Percentiles rank a stretch among this genome's conserved stretches.
These are phyloP conservation scores for Acorus gramineus DNA, from an alignment of 106 monocot genomes.

Conservation along the genomic window DNA sequence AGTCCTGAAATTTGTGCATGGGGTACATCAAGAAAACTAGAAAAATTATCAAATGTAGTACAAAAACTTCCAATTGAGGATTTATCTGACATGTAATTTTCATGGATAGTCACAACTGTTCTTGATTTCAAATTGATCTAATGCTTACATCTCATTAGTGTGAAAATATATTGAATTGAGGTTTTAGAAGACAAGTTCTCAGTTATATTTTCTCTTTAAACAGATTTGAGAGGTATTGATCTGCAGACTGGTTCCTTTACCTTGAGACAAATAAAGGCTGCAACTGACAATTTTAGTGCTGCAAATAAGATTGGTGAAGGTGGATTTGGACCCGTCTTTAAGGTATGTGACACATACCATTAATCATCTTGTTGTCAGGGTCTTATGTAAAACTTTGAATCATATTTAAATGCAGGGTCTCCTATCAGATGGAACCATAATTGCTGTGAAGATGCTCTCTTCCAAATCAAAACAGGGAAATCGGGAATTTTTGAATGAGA, in stretches of 20 bases:
- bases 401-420: background rate
- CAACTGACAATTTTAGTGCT: background rate
- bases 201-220: background rate
- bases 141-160: background rate
- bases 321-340: slow-evolving; percentile 4
- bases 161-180: too few species aligned
- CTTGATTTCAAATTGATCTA: background rate
- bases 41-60: too few species aligned
- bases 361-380: background rate
- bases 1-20: too few species aligned
- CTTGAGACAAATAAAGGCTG: too few species aligned
- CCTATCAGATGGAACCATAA: slow-evolving; percentile 1
- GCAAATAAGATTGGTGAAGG: slow-evolving; percentile 9
- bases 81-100: too few species aligned
- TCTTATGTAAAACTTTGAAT: too few species aligned
- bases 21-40: too few species aligned
- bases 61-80: too few species aligned
- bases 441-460: background rate
- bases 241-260: slow-evolving; percentile 1
- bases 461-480: too few species aligned
- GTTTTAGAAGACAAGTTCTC: background rate
- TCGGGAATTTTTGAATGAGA: too few species aligned
- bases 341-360: background rate
- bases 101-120: too few species aligned
- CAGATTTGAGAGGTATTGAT: slow-evolving; percentile 1